Evolutionary conservation across 2,329 filamentous ascomycete species (phyloP), one percentile per base, ranked within the genome.

Genomic region (Fusarium tanahbumbuense): DNA sequence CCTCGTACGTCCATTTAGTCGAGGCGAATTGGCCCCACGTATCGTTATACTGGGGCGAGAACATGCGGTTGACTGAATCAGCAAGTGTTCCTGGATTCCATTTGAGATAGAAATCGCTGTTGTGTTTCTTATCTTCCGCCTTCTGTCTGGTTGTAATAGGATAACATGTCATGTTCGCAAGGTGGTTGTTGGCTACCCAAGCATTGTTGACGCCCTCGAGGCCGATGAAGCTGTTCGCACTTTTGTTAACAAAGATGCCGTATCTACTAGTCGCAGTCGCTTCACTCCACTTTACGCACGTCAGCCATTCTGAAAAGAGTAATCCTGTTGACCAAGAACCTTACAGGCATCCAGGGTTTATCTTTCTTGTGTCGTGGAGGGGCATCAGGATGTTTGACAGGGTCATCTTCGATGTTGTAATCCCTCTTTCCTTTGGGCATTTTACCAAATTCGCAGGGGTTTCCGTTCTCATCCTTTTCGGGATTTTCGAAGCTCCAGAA

Each of bases 21-120:
- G 41, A 60, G 2, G 47, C 56, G 16, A 63, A 61, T 1, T 61
- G 41, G 12, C 60, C 56, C 60, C 56, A 63, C 0, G 13, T 54
- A 2, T 10, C n/a, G 6, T 54, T 63, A 5, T 61, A 61, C 5
- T 23, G 15, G 0, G 34, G 49, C 5, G 23, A 53, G 1, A 46
- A 53, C 59, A 62, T 41, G 0, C 46, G 46, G 16, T 62, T 53
- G 2, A 60, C 59, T 1, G 59, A 47, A 23, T 46, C 46, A 0
- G 59, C 32, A 1, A 60, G 40, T 0, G 30, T 62, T 4, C 59
- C 55, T 0, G 55, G 59, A 3, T 54, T 63, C 41, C 41, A 63
- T 5, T 42, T 28, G 3, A 28, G 37, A 2, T 53, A 53, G 2
- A 27, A 20, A 8, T 53, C 34, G 8, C 3, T 28, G 8, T 40